phyloP scores from a whole-genome alignment of 225 moss, liverwort and hornwort genomes.

The Bryum argenteum region DNA sequence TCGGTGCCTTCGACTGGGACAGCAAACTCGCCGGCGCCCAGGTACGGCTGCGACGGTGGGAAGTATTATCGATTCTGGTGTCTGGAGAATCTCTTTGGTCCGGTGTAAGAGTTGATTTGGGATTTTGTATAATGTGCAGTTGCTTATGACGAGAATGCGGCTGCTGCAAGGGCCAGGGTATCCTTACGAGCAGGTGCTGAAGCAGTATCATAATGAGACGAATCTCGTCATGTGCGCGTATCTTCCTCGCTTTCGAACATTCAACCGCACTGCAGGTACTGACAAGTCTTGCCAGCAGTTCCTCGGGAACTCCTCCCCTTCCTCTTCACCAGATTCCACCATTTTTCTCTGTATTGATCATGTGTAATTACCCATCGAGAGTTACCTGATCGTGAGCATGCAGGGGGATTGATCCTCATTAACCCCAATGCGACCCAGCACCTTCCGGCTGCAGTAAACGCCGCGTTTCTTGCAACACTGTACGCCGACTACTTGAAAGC shows the following conservation, averaged over 20 bases:
- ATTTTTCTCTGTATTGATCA: no score
- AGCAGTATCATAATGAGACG: slow-evolving; percentile 63
- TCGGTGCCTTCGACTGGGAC: slow-evolving; percentile 84
- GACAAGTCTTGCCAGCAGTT: no score
- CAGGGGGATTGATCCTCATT: slow-evolving; percentile 76
- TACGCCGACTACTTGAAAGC: slow-evolving; percentile 78
- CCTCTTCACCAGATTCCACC: no score
- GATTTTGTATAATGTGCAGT: slow-evolving; percentile 35
- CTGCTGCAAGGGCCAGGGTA: slow-evolving; percentile 66
- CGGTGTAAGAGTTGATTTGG: no score
- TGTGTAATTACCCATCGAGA: no score
- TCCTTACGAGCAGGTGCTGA: slow-evolving; percentile 65
- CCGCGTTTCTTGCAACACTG: slow-evolving; percentile 76
- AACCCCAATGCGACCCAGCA: slow-evolving; percentile 62
- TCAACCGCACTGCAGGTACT: slow-evolving; percentile 69
- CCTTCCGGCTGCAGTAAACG: slow-evolving; percentile 70
- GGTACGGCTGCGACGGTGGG: slow-evolving; percentile 39
- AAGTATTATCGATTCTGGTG: no score
- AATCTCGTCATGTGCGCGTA: slow-evolving; percentile 82
- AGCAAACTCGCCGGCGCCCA: slow-evolving; percentile 90
- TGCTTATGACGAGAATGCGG: slow-evolving; percentile 72
- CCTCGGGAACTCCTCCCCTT: no score
- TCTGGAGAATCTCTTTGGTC: no score
- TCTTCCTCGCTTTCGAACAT: slow-evolving; percentile 59
- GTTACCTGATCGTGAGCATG: no score